phyloP scores from a whole-genome alignment of 495 filamentous ascomycete species.

The Immersiella caudata region DNA sequence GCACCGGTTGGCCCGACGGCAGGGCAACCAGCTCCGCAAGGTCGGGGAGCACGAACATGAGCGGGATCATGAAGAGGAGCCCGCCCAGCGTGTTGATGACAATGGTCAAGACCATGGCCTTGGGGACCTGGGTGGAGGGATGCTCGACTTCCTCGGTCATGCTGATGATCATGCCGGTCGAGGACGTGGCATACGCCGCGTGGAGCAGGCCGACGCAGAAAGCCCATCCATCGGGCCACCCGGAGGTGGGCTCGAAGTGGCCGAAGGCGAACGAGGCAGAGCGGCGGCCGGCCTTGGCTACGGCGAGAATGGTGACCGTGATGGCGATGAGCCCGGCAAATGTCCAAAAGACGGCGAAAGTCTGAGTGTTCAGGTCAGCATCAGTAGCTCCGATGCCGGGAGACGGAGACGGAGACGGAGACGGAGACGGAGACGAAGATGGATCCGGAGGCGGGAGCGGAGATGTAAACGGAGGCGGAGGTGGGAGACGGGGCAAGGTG shows the following conservation, averaged over 20 bases:
- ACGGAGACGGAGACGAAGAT: too few relatives aligned
- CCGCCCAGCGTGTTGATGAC: constrained; percentile 53
- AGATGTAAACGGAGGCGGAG: not conserved
- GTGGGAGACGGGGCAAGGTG: not conserved
- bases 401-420: too few relatives aligned
- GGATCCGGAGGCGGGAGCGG: too few relatives aligned
- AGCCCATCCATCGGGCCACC: constrained; percentile 54
- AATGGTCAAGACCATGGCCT: constrained; percentile 55
- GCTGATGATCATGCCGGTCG: constrained; percentile 57
- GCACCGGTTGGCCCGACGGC: constrained; percentile 46
- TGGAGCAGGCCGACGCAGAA: constrained; percentile 53
- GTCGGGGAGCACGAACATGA: constrained; percentile 54
- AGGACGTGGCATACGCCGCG: constrained; percentile 54
- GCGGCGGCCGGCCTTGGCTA: constrained; percentile 50
- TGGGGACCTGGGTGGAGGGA: constrained; percentile 53
- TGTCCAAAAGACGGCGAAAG: constrained; percentile 56
- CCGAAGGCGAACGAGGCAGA: constrained; percentile 45
- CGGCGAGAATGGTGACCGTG: constrained; percentile 45
- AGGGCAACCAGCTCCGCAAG: constrained; percentile 47
- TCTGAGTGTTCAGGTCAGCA: constrained; percentile 27
- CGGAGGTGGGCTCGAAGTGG: constrained; percentile 50
- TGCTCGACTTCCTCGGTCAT: constrained; percentile 56
- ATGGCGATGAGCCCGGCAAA: constrained; percentile 52
- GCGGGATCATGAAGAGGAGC: constrained; percentile 52
- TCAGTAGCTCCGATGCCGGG: not conserved